Base-by-base conservation (phyloP, 345 rosid genomes). In the Passiflora organensis region DNA sequence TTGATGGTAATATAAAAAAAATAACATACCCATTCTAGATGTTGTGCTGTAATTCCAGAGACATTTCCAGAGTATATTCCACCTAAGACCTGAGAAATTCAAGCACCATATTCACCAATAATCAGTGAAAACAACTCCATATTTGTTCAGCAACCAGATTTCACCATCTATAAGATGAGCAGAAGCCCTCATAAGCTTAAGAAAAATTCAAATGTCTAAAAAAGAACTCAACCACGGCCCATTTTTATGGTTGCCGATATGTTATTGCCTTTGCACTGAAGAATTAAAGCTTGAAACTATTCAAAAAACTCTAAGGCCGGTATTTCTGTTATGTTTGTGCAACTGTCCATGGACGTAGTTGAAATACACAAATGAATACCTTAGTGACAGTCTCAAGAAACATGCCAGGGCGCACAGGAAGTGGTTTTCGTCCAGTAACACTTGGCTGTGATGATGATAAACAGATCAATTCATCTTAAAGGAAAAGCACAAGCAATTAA, bases 391-490 rank as follows among this genome's bases (percentile, higher is more conserved):
- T 87, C 74, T 91, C 95, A 48, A 91, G 83, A 78, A 87, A 87
- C 90, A 91, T 91, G 72, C 98, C 95, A 21, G 94, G 94, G 32
- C 94, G 89, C 51, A 88, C 96, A 43, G 95, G 98, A 64, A 76
- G 80, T 14, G 98, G 93, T 72, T 81, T 87, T 62, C 77, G 71
- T 66, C 90, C 91, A 4, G 86, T 78, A 53, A 85, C 66, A 42
- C 86, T 91, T 66, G 63, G 81, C 98, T 91, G 82, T 48, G 43
- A 72, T 52, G 53, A 45, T 34, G 53, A 51, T 36, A 66, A 69
- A 52, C 45, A 58, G 24, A 48, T 63, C 25, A 63, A 64, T 22
- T 60, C 38, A 16, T 25, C 36, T 15, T n/a, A 42, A 15, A 25
- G 32, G 24, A 39, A 43, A 38, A 19, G 48, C 17, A 32, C 6